phyloP scores from a whole-genome alignment of 495 filamentous ascomycete species.

The Hypoxylon lienhwacheense region DNA sequence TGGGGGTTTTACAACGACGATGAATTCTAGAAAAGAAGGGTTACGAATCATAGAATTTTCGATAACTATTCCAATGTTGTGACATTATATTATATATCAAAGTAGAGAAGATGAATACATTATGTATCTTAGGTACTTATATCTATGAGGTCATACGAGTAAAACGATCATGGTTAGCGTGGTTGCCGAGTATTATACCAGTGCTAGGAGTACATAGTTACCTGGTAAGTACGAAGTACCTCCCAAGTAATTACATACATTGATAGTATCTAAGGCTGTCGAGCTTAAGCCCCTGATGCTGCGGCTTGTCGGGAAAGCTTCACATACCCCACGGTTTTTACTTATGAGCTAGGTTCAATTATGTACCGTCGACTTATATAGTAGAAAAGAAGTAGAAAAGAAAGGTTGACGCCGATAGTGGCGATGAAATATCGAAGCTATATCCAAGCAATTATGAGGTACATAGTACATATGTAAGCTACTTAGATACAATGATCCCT shows the following conservation, averaged over 20 bases:
- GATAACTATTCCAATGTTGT: not conserved
- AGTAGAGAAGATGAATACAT: not conserved
- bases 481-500: not conserved
- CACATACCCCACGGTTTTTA: slow-evolving; percentile 23
- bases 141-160: slow-evolving; percentile 11
- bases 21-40: not conserved
- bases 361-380: not conserved
- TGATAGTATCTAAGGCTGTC: no score
- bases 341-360: no score
- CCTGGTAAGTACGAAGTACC: no score
- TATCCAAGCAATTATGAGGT: no score
- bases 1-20: slow-evolving; percentile 15
- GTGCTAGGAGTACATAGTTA: no score
- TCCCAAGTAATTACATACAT: no score
- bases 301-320: slow-evolving; percentile 17
- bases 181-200: not conserved
- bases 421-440: no score
- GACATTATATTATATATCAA: slow-evolving; percentile 1
- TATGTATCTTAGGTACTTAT: not conserved
- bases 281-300: slow-evolving; percentile 11
- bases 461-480: not conserved
- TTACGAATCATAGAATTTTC: not conserved
- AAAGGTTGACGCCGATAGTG: not conserved
- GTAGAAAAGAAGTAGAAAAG: not conserved
- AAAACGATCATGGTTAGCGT: slow-evolving; percentile 5